Conservation (phyloP, 2,329 filamentous ascomycete genomes). For the Sarocladiaceae sp. region DNA sequence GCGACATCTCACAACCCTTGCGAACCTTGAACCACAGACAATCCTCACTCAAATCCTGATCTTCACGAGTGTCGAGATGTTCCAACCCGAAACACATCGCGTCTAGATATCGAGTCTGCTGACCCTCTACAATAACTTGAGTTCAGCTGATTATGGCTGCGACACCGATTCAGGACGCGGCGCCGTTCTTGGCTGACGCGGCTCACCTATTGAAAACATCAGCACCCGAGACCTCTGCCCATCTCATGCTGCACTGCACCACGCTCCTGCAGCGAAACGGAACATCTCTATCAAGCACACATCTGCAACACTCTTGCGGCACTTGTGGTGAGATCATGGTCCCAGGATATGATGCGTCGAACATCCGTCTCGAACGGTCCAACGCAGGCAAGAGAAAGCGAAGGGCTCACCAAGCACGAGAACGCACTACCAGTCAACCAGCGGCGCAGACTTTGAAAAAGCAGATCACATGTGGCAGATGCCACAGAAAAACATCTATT, state of each 20-base stretch:
- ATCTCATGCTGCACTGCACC: slow-evolving; percentile 50
- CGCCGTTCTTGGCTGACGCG: slow-evolving; percentile 44
- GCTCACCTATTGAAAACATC: slow-evolving; percentile 48
- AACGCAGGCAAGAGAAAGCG: slow-evolving; percentile 10
- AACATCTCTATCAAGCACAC: slow-evolving; percentile 37
- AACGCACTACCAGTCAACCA: background rate
- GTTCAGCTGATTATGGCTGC: background rate
- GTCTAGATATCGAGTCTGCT: no score
- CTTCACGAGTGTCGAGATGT: no score
- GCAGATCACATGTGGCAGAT: slow-evolving; percentile 37
- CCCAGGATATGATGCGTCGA: slow-evolving; percentile 37
- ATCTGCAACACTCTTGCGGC: slow-evolving; percentile 49
- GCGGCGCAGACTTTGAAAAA: background rate
- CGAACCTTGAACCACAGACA: background rate
- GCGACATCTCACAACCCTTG: no score
- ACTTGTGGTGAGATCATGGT: slow-evolving; percentile 57
- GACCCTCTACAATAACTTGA: no score
- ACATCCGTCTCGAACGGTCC: background rate
- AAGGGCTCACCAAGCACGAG: slow-evolving; percentile 6
- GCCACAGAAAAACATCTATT: slow-evolving; percentile 36
- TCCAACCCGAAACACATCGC: background rate
- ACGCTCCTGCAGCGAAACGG: slow-evolving; percentile 42
- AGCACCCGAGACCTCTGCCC: slow-evolving; percentile 51
- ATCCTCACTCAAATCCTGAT: background rate
- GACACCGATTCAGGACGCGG: slow-evolving; percentile 1